Conservation (phyloP, 371 early-diverging fungal genomes). For the Chytridium lagenaria region DNA sequence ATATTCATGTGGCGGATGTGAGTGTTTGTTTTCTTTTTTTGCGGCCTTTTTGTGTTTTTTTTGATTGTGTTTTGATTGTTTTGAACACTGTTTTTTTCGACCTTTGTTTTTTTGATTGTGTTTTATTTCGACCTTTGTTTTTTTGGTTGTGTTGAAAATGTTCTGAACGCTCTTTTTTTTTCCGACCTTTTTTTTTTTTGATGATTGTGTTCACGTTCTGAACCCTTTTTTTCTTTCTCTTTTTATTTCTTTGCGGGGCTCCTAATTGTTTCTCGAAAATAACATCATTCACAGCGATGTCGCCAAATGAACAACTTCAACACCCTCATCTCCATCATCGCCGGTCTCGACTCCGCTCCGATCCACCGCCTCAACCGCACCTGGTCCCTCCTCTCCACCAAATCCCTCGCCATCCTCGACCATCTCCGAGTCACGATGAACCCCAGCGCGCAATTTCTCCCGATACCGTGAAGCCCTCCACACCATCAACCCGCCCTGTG, state of each 20-base stretch:
- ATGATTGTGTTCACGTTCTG: no score
- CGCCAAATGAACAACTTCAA: constrained; percentile 79
- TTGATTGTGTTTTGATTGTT: not conserved
- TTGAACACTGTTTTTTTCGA: no score
- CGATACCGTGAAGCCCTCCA: constrained; percentile 73
- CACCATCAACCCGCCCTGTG: constrained; percentile 71
- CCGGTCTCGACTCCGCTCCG: constrained; percentile 76
- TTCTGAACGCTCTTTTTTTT: no score
- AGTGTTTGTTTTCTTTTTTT: no score
- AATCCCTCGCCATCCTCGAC: constrained; percentile 30
- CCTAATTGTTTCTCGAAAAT: not conserved
- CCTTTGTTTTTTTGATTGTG: no score
- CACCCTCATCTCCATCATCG: constrained; percentile 78
- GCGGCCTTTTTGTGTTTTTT: constrained; percentile 4
- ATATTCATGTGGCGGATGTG: constrained; percentile 79
- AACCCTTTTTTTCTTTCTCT: not conserved
- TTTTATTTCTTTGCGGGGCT: not conserved
- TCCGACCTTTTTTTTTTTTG: not conserved
- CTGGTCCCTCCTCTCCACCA: constrained; percentile 58
- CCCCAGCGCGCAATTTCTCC: constrained; percentile 73
- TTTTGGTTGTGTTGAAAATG: no score
- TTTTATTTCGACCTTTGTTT: no score
- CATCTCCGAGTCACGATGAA: constrained; percentile 66
- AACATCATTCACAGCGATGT: constrained; percentile 54
- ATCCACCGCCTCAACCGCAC: constrained; percentile 75